Conservation (phyloP, 169 alveolate genomes). For the Eimeria acervulina region DNA sequence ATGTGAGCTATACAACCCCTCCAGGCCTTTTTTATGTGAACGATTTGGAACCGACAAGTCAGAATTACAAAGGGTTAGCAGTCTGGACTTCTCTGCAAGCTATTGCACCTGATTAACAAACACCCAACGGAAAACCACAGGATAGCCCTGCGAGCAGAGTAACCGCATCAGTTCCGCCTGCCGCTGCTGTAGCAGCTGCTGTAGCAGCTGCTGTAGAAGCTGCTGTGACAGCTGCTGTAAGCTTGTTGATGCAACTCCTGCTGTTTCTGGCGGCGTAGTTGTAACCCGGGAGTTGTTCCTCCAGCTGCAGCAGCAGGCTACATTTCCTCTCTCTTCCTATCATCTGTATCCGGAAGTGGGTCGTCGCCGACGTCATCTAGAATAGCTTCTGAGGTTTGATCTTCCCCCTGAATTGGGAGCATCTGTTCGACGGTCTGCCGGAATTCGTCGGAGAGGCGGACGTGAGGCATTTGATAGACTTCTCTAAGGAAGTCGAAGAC, state of each 20-base stretch:
- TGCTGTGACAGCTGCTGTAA: background rate
- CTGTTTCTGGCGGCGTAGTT: too few relatives aligned
- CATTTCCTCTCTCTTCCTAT: constrained; percentile 49
- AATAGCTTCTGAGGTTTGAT: constrained; percentile 10
- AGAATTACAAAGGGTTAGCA: background rate
- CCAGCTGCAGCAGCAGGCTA: background rate
- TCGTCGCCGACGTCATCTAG: constrained; percentile 63
- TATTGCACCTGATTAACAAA: background rate
- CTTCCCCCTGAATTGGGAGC: constrained; percentile 48
- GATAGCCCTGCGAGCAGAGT: background rate
- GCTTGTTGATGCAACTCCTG: too few relatives aligned
- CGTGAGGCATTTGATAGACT: constrained; percentile 67
- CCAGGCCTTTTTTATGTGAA: background rate
- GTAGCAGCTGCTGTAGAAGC: background rate
- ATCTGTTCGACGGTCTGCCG: constrained; percentile 39
- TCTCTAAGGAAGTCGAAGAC: constrained; percentile 72
- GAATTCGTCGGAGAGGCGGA: constrained; percentile 68
- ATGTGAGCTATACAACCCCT: background rate
- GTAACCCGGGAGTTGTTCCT: background rate
- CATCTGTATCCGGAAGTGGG: constrained; percentile 12
- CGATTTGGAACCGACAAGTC: background rate
- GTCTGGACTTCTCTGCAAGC: background rate
- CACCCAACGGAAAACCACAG: background rate
- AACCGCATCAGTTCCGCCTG: background rate
- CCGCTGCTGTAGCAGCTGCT: background rate